Conservation (phyloP, 768 basidiomycete species). For the Tricholoma matsutake region DNA sequence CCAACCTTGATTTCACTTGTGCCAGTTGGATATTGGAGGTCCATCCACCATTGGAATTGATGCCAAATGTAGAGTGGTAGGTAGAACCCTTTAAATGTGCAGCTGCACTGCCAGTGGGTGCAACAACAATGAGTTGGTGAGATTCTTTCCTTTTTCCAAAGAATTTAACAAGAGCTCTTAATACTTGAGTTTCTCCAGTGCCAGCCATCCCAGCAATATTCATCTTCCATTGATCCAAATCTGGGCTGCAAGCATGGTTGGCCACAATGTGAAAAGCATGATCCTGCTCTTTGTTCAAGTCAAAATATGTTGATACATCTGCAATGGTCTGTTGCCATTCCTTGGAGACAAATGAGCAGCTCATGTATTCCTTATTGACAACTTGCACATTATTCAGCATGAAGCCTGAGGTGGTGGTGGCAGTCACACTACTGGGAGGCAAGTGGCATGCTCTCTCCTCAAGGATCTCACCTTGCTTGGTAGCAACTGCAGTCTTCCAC, state of each 20-base stretch:
- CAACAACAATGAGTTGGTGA: slow-evolving; percentile 22
- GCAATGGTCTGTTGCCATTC: background rate
- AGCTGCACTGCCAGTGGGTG: slow-evolving; percentile 32
- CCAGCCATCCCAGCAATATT: slow-evolving; percentile 31
- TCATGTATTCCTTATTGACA: background rate
- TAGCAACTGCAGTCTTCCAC: slow-evolving; percentile 3
- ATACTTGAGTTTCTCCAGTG: slow-evolving; percentile 26
- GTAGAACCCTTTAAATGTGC: slow-evolving; percentile 31
- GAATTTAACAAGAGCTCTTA: slow-evolving; percentile 20
- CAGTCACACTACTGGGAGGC: background rate
- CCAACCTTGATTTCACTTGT: slow-evolving; percentile 13
- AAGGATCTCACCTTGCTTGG: background rate
- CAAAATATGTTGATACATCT: slow-evolving; percentile 3
- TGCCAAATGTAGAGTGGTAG: slow-evolving; percentile 30
- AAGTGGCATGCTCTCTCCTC: background rate
- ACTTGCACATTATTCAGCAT: background rate
- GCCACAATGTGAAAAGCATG: slow-evolving; percentile 27
- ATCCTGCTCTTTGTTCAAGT: slow-evolving; percentile 31
- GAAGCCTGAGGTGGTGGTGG: background rate
- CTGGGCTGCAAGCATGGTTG: slow-evolving; percentile 16
- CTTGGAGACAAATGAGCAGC: background rate
- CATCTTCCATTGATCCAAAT: slow-evolving; percentile 23
- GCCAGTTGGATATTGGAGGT: background rate
- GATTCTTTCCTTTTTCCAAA: slow-evolving; percentile 21
- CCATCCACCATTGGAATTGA: slow-evolving; percentile 5